A percentile compares a stretch with the other conserved stretches of the same genome.
phyloP scores from a whole-genome alignment of 345 rosid species.

The Arabidopsis suecica region DNA sequence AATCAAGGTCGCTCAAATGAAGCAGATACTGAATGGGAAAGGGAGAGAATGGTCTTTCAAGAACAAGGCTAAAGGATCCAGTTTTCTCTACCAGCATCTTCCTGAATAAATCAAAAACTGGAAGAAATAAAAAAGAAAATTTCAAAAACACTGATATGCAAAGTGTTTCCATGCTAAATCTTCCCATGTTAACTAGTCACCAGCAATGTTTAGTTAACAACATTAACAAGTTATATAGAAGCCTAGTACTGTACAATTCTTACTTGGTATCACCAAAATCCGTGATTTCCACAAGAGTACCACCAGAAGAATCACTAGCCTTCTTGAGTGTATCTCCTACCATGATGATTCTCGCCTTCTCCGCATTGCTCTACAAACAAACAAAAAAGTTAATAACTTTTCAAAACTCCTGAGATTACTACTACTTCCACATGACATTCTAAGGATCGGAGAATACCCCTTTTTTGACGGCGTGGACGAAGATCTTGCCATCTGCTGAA shows the following conservation, averaged over 20 bases:
- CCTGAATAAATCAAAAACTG: constrained; percentile 67
- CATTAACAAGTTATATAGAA: neutral
- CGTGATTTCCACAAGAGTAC: constrained; percentile 54
- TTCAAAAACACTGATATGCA: constrained; percentile 7
- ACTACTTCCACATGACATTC: too few species aligned
- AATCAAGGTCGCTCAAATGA: constrained; percentile 57
- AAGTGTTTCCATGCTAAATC: too few species aligned
- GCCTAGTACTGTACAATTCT: constrained; percentile 18
- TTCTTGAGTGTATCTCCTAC: constrained; percentile 87
- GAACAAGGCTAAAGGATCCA: constrained; percentile 74
- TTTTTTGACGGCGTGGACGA: constrained; percentile 78
- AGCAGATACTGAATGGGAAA: constrained; percentile 75
- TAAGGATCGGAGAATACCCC: constrained; percentile 49
- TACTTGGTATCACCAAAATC: constrained; percentile 73
- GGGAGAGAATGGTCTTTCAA: constrained; percentile 84
- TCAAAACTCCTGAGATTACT: too few species aligned
- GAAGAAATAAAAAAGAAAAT: constrained; percentile 46
- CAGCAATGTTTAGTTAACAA: neutral
- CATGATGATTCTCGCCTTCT: constrained; percentile 87
- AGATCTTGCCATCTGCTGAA: constrained; percentile 70
- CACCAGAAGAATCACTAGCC: constrained; percentile 64
- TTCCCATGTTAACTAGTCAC: neutral
- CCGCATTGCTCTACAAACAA: constrained; percentile 74
- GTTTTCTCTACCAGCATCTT: constrained; percentile 61
- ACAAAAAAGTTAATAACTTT: neutral